phyloP scores from a whole-genome alignment of 2,329 filamentous ascomycete genomes.

The Plenodomus tracheiphilus region DNA sequence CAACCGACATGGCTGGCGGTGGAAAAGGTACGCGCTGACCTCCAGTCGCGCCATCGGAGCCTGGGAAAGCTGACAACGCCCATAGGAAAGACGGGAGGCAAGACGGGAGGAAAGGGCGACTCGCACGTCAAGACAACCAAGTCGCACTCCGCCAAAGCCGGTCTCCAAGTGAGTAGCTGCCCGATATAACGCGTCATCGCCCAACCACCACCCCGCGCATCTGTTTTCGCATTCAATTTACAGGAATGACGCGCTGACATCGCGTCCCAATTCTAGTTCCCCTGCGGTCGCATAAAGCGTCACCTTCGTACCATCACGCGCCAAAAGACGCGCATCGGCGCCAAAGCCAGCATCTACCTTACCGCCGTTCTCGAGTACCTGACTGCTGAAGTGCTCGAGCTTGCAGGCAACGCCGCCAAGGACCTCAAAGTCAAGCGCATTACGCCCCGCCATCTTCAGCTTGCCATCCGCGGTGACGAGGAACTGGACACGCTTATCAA shows the following conservation, averaged over 20 bases:
- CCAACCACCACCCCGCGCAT: constrained; percentile 25
- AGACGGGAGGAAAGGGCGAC: constrained; percentile 81
- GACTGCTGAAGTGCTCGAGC: constrained; percentile 95
- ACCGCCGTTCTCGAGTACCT: constrained; percentile 98
- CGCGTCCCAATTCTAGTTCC: constrained; percentile 67
- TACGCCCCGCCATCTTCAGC: constrained; percentile 94
- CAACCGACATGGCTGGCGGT: constrained; percentile 71
- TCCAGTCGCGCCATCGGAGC: constrained; percentile 24
- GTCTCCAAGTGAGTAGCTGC: constrained; percentile 78
- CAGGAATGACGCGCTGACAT: constrained; percentile 31
- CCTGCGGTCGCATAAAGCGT: constrained; percentile 99
- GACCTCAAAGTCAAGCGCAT: constrained; percentile 99
- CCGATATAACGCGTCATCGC: constrained; percentile 19
- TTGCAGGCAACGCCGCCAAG: constrained; percentile 98
- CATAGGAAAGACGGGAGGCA: constrained; percentile 70
- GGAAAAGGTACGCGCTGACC: constrained; percentile 74
- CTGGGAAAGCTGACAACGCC: constrained; percentile 22
- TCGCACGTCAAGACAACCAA: constrained; percentile 86
- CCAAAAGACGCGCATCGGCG: constrained; percentile 99
- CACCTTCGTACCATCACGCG: constrained; percentile 99
- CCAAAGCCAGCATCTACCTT: constrained; percentile 97
- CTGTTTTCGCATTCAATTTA: constrained; percentile 9
- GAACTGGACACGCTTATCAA: constrained; percentile 97
- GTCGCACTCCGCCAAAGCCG: constrained; percentile 89
- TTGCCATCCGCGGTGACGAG: constrained; percentile 97